Percentiles rank a stretch among this genome's conserved stretches.
phyloP scores from a whole-genome alignment of 768 basidiomycete genomes.

The Candolleomyces aberdarensis region DNA sequence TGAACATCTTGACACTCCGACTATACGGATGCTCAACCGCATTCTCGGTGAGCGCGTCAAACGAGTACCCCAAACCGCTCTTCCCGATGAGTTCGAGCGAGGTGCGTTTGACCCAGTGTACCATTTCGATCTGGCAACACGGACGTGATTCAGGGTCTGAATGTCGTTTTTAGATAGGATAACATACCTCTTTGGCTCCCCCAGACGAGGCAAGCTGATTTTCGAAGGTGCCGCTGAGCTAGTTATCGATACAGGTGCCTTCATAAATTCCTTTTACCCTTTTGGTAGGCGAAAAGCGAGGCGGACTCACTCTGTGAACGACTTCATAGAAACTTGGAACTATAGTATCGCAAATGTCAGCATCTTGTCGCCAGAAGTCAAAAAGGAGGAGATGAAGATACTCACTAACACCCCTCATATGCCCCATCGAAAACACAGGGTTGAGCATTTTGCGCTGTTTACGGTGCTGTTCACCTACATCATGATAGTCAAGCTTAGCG shows the following conservation, averaged over 20 bases:
- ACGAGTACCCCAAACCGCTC: conserved; percentile 44
- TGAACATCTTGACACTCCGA: conserved; percentile 24
- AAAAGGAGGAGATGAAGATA: not conserved
- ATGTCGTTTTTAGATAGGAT: too few relatives aligned
- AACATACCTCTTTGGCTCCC: too few relatives aligned
- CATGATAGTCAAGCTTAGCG: not conserved
- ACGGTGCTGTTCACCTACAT: conserved; percentile 37
- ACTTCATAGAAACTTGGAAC: conserved; percentile 34
- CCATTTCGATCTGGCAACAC: conserved; percentile 29
- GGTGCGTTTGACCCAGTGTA: conserved; percentile 37
- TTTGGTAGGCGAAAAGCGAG: too few relatives aligned
- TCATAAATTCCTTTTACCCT: too few relatives aligned
- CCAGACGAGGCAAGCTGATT: conserved; percentile 15
- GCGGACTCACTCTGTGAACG: conserved; percentile 20
- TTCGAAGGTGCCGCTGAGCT: conserved; percentile 28
- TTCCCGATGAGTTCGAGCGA: conserved; percentile 51
- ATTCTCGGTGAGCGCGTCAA: conserved; percentile 34
- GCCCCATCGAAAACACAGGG: conserved; percentile 39
- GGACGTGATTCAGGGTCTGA: not conserved
- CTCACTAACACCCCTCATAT: conserved; percentile 35
- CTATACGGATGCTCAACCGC: conserved; percentile 27
- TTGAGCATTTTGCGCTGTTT: conserved; percentile 44
- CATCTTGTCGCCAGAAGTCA: not conserved
- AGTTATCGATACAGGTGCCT: not conserved
- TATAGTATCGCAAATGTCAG: conserved; percentile 9